These are phyloP conservation scores for Peribolospora kevripleyi DNA, from an alignment of 768 basidiomycete species.

Conservation along the genomic window DNA sequence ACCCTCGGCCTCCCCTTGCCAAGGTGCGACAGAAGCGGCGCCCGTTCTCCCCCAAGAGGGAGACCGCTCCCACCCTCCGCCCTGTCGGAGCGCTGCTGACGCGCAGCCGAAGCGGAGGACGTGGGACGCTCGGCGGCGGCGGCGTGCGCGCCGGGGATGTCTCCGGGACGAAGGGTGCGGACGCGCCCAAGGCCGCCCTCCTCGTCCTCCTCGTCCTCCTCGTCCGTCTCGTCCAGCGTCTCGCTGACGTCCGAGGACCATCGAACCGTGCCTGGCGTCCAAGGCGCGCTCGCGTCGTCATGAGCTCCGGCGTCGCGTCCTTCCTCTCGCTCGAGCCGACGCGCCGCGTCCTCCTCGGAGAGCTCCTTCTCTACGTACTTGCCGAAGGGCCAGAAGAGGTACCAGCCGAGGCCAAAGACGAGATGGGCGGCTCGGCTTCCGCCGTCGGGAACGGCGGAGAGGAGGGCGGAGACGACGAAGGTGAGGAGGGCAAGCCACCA, in stretches of 20 bases:
- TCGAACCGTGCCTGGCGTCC: too few species aligned
- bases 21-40: too few species aligned
- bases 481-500: constrained; percentile 72
- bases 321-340: neutral
- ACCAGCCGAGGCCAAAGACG: constrained; percentile 81
- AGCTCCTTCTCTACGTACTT: constrained; percentile 82
- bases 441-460: constrained; percentile 53
- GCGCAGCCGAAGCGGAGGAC: too few species aligned
- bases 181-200: neutral
- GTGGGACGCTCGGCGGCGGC: too few species aligned
- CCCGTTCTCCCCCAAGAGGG: too few species aligned
- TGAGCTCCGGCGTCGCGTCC: neutral
- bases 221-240: constrained; percentile 6
- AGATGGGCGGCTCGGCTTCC: constrained; percentile 63
- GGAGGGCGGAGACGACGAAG: constrained; percentile 37
- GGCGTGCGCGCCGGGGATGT: too few species aligned
- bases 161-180: too few species aligned
- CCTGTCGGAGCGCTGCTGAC: too few species aligned
- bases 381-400: constrained; percentile 86
- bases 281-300: neutral
- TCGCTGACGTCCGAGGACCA: too few species aligned
- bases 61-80: too few species aligned
- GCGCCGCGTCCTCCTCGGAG: constrained; percentile 12
- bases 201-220: constrained; percentile 22
- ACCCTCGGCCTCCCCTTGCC: neutral